phyloP scores from a whole-genome alignment of 1,284 basidiomycete species.

The Peniophora sp. region DNA sequence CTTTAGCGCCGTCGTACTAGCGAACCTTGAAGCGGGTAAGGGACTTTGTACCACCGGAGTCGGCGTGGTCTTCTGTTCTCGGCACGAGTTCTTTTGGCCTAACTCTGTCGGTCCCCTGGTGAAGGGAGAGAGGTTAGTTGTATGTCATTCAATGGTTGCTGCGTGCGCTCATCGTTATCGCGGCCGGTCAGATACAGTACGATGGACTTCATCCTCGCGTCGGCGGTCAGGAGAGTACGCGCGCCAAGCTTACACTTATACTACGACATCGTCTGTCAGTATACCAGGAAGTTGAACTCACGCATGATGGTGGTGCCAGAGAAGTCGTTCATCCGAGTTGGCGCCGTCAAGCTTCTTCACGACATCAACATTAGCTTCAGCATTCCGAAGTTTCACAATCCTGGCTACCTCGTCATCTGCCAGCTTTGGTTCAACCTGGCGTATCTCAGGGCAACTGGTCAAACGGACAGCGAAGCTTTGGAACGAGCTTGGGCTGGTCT shows the following conservation, averaged over 20 bases:
- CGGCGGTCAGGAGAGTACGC: not conserved
- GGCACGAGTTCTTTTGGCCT: not conserved
- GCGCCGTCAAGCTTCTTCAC: no score
- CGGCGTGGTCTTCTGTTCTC: not conserved
- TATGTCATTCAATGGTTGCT: not conserved
- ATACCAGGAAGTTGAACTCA: no score
- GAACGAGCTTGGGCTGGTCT: conserved; percentile 13
- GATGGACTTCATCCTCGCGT: not conserved
- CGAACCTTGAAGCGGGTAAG: not conserved
- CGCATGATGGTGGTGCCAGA: no score
- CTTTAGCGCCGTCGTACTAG: not conserved
- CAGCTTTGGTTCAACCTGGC: conserved; percentile 16
- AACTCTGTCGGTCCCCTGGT: not conserved
- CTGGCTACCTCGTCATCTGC: conserved; percentile 8
- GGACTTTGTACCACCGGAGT: not conserved
- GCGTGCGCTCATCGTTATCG: not conserved
- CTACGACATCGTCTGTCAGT: no score
- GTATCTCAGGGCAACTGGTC: conserved; percentile 4
- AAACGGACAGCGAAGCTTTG: conserved; percentile 14
- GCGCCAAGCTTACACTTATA: no score
- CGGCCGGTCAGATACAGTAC: not conserved
- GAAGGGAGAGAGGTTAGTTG: no score
- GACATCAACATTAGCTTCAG: conserved; percentile 1
- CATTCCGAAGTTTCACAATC: conserved; percentile 15
- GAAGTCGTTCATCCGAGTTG: no score